phyloP scores from a whole-genome alignment of 192 early-diverging fungal genomes.

The Mycoemilia scoparia region DNA sequence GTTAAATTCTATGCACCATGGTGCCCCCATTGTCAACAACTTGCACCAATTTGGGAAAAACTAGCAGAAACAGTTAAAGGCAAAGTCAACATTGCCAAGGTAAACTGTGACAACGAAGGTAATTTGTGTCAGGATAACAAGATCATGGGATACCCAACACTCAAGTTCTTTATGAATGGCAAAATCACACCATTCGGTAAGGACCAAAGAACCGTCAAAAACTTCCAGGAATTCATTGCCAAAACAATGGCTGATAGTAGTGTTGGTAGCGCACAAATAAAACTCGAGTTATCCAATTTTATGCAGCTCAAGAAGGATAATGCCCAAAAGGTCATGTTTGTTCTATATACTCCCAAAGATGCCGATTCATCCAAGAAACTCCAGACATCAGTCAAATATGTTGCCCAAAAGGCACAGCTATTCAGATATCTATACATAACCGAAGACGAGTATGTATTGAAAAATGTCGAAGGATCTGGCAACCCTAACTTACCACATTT shows the following conservation, averaged over 20 bases:
- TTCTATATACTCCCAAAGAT: conserved; percentile 23
- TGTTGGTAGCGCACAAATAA: conserved; percentile 8
- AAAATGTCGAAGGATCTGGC: neutral
- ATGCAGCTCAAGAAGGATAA: conserved; percentile 17
- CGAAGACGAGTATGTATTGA: conserved; percentile 4
- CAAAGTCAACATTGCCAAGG: conserved; percentile 60
- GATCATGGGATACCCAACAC: conserved; percentile 73
- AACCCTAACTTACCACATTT: conserved; percentile 24
- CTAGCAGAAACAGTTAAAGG: conserved; percentile 42
- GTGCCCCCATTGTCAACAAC: conserved; percentile 72
- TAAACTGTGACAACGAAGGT: conserved; percentile 61
- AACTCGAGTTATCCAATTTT: conserved; percentile 19
- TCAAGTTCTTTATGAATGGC: conserved; percentile 44
- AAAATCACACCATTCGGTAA: conserved; percentile 15
- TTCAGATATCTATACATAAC: conserved; percentile 16
- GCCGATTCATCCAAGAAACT: conserved; percentile 11
- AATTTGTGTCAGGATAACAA: conserved; percentile 41
- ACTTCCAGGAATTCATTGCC: conserved; percentile 34
- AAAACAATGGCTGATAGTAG: conserved; percentile 14
- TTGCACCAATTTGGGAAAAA: conserved; percentile 62
- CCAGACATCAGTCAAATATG: conserved; percentile 10
- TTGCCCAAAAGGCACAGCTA: conserved; percentile 25
- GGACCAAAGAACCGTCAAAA: conserved; percentile 30
- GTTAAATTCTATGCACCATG: conserved; percentile 79
- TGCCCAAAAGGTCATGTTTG: conserved; percentile 37